Evolutionary conservation across 164 flowering plant species (phyloP).

Genomic region (Hamamelis virginiana): DNA sequence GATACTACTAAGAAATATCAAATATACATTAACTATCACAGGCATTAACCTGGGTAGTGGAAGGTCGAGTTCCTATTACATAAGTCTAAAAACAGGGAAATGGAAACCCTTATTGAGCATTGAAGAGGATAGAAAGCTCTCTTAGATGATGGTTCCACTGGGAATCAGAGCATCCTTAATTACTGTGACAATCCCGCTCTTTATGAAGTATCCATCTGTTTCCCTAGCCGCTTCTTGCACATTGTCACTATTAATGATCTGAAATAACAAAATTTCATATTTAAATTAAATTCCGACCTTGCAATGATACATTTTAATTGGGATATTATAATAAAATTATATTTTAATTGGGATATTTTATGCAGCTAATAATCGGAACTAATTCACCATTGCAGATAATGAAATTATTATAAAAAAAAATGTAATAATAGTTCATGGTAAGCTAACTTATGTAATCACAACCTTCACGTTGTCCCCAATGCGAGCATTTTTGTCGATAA

Average conservation of each 20-base stretch:
- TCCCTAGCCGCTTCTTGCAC: slow-evolving; percentile 98
- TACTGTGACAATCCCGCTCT: slow-evolving; percentile 92
- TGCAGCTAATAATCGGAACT: too few relatives aligned
- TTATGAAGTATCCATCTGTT: slow-evolving; percentile 96
- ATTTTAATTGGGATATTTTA: too few relatives aligned
- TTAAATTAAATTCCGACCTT: not conserved
- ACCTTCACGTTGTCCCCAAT: slow-evolving; percentile 94
- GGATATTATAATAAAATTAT: too few relatives aligned
- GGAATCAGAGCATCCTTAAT: slow-evolving; percentile 97
- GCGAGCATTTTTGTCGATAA: slow-evolving; percentile 98
- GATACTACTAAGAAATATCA: too few relatives aligned
- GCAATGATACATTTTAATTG: too few relatives aligned
- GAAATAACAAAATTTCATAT: slow-evolving; percentile 16
- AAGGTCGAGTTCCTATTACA: not conserved
- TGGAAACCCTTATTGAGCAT: not conserved
- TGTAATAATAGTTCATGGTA: too few relatives aligned
- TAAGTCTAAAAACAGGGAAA: not conserved
- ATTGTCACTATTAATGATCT: slow-evolving; percentile 77
- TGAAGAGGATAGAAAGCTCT: not conserved
- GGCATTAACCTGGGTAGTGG: too few relatives aligned
- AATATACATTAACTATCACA: too few relatives aligned
- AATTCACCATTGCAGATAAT: too few relatives aligned
- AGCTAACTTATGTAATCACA: not conserved
- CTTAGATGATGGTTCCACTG: slow-evolving; percentile 71
- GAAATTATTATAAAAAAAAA: too few relatives aligned